Base-by-base conservation (phyloP, 2,329 filamentous ascomycete species). In the Epichloe scottii region DNA sequence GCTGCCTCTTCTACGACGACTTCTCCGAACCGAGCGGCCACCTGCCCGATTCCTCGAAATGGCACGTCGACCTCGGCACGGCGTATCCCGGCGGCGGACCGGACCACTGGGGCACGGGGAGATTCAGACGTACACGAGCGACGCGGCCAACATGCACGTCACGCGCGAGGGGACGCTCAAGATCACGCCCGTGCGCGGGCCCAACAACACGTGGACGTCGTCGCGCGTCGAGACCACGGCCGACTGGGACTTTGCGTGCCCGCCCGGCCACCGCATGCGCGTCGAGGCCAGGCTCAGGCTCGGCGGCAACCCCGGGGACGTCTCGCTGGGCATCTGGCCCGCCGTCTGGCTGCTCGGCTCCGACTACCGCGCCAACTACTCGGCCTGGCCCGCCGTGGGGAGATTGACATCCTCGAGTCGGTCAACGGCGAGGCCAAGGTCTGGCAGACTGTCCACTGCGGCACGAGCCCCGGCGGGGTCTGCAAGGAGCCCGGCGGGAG, bases 71-170 rank as follows among this genome's bases (percentile, higher is more conserved):
- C 54, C 58, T 62, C n/a, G 74, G 74, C 46, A 75, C 70, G 0
- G 55, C 57, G 10, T 77, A 77, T 54, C 64, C 70, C 7, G 12
- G 35, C 1, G 69, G 69, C n/a, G 73, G 73, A 1, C 60, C 72
- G 0, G 49, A 60, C 7, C 63, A 70, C 54, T 77, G 74, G 73
- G 73, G 74, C 46, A 77, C 74, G 4, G 66, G 68, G 74, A 77
- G 58, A 62, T 71, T 17, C 63, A 77, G 58, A 67, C 63, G 1
- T 76, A 76, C 61, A 75, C 72, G 21, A 57, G 58, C 44, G 61
- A 62, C 35, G 35, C 56, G 12, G 52, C 58, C 41, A 77, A 77
- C 60, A 56, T 75, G 42, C 62, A 58, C 51, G 62, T 74, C 54
- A 68, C 68, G 12, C 53, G 58, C 7, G 33, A 56, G 40, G n/a